Evolutionary conservation across 2,329 filamentous ascomycete species (phyloP), one percentile per base, ranked within the genome.

Genomic region (Bipolaris sorokiniana): DNA sequence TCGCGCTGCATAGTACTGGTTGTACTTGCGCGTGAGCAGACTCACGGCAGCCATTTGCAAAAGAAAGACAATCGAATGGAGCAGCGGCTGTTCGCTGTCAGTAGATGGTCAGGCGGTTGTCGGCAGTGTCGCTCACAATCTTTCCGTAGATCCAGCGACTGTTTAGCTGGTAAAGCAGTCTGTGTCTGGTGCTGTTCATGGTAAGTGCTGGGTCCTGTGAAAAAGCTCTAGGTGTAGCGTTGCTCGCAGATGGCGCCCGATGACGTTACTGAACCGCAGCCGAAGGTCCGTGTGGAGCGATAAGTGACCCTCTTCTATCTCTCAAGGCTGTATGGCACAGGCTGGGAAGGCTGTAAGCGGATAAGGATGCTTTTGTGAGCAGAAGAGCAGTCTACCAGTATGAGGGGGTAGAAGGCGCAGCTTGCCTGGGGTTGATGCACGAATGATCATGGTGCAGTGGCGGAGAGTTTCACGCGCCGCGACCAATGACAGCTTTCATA

Each of bases 1-100:
- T 73, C 91, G 90, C 73, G 92, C 88, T 66, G 91, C 89, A 85
- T 98, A 99, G 81, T 96, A 97, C 66, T 87, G 85, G 79, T 97
- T 97, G 83, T 96, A 99, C 74, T 92, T 91, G 69, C 91, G 86
- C 44, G 89, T 88, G 53, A 99, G 81, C 64, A 95, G 85, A 65
- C 89, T 90, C 61, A 94, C 86, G 76, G 96, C 88, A 56, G 87
- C 88, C 87, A 98, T 91, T 79, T 99, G 90, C 78, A 97, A 84
- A 42, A 97, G 77, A 76, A 97, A 90, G 62, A 97, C 85, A 71
- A 96, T 82, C 58, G 88, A 83, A 81, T 98, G 92, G 56, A 98
- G 82, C 53, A 98, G 82, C 70, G 95, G 94, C 95, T 98, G 77
- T 64, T 37, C 31, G 53, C 60, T 48, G 59, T 61, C 56, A 63